Percentiles rank a stretch among this genome's conserved stretches.
These are phyloP conservation scores for Ambrosiella beaveri DNA, from an alignment of 2,329 filamentous ascomycete species.

Conservation along the genomic window DNA sequence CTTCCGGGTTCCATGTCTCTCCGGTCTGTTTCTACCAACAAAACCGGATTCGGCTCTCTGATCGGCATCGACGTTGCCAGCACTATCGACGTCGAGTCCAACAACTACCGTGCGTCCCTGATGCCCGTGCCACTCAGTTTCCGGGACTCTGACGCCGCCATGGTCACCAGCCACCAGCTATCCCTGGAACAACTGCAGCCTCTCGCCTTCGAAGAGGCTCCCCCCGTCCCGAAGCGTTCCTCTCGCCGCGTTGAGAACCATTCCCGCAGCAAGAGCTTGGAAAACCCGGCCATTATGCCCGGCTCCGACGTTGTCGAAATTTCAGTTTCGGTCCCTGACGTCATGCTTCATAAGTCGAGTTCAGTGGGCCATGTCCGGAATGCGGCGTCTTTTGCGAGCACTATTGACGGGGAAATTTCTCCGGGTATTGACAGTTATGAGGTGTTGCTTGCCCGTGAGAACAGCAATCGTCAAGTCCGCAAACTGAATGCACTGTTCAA, in stretches of 20 bases:
- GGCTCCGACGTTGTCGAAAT: background rate
- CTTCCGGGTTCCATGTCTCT: background rate
- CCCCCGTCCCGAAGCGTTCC: slow-evolving; percentile 1
- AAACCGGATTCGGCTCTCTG: background rate
- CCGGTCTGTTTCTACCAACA: slow-evolving; percentile 1
- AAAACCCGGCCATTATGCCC: background rate
- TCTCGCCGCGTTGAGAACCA: slow-evolving; percentile 1
- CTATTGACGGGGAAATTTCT: slow-evolving; percentile 1
- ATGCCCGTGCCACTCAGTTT: background rate
- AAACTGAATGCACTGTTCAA: background rate
- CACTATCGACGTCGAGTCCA: slow-evolving; percentile 1
- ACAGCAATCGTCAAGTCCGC: background rate
- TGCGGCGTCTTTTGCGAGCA: slow-evolving; percentile 1
- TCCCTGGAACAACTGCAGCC: background rate
- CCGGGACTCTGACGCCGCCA: background rate
- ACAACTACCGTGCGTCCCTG: slow-evolving; percentile 2
- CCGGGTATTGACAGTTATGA: slow-evolving; percentile 2
- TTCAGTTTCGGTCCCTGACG: background rate
- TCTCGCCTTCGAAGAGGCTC: background rate
- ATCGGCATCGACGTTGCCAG: background rate
- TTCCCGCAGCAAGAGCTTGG: background rate
- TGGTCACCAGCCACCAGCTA: background rate
- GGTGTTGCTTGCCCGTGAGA: slow-evolving; percentile 3
- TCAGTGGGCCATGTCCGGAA: slow-evolving; percentile 2
- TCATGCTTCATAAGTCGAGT: slow-evolving; percentile 3